Percentiles rank a stretch among this genome's conserved stretches.
These are phyloP conservation scores for Lachancea dasiensis DNA, from an alignment of 805 yeast species.

Conservation along the genomic window DNA sequence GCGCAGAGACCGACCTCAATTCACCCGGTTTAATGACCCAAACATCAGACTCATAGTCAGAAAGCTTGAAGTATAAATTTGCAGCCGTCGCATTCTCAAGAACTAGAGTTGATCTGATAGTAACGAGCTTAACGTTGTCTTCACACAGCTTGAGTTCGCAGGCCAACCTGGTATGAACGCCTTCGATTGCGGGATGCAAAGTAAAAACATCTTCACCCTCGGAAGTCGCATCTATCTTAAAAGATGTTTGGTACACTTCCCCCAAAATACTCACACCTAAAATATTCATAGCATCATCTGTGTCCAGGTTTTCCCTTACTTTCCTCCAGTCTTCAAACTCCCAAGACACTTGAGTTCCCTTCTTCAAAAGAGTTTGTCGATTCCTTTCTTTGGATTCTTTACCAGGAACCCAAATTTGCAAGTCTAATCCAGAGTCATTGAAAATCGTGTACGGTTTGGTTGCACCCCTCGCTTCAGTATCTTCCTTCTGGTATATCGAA, in stretches of 20 bases:
- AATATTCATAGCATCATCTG: slow-evolving; percentile 53
- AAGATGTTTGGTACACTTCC: slow-evolving; percentile 48
- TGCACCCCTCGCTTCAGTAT: slow-evolving; percentile 62
- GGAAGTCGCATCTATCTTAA: slow-evolving; percentile 58
- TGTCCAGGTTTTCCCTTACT: slow-evolving; percentile 71
- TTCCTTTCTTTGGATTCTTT: slow-evolving; percentile 21
- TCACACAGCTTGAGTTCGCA: slow-evolving; percentile 65
- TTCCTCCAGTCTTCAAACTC: slow-evolving; percentile 91
- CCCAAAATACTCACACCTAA: slow-evolving; percentile 58
- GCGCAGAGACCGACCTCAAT: slow-evolving; percentile 67
- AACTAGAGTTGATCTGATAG: slow-evolving; percentile 69
- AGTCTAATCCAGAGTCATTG: slow-evolving; percentile 79
- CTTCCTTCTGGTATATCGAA: slow-evolving; percentile 47
- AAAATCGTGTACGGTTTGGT: slow-evolving; percentile 74
- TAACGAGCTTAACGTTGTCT: slow-evolving; percentile 73
- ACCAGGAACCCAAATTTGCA: slow-evolving; percentile 77
- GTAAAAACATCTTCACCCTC: slow-evolving; percentile 80
- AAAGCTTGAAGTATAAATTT: slow-evolving; percentile 40
- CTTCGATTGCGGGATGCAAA: slow-evolving; percentile 53
- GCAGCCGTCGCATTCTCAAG: slow-evolving; percentile 65
- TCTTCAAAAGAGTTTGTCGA: slow-evolving; percentile 35
- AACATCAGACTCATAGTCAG: slow-evolving; percentile 31
- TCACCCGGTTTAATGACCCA: slow-evolving; percentile 49
- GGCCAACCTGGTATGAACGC: slow-evolving; percentile 66
- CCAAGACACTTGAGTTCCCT: slow-evolving; percentile 64